Evolutionary conservation across 2,329 filamentous ascomycete species (phyloP).

Genomic region (Paradendryphiella salina): DNA sequence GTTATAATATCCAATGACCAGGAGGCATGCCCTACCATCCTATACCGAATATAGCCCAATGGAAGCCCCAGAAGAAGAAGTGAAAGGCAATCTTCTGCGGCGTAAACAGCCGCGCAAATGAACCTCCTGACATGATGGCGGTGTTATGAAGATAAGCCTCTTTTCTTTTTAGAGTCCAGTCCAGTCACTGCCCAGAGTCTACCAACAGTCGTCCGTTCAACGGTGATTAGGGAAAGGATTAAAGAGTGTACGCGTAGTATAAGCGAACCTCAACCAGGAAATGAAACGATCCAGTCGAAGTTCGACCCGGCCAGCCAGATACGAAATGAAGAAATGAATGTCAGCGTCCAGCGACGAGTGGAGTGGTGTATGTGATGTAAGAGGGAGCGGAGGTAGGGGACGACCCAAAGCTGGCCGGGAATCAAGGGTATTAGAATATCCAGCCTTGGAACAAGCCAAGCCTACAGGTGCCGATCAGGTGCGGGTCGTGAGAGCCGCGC

Average conservation of each 20-base stretch:
- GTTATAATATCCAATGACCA: conserved; percentile 21
- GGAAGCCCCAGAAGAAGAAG: conserved; percentile 76
- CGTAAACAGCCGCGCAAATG: conserved; percentile 54
- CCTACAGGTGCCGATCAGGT: conserved; percentile 40
- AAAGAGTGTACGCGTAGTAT: conserved; percentile 39
- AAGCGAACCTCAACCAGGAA: conserved; percentile 41
- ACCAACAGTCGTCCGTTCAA: conserved; percentile 31
- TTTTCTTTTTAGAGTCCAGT: too few species aligned
- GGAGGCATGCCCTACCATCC: conserved; percentile 70
- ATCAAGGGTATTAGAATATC: conserved; percentile 44
- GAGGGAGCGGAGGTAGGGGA: conserved; percentile 39
- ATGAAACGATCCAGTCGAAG: conserved; percentile 40
- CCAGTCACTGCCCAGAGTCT: too few species aligned
- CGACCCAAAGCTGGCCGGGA: conserved; percentile 37
- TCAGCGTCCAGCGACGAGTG: conserved; percentile 40
- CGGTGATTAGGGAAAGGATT: conserved; percentile 42
- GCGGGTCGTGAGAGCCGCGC: conserved; percentile 37
- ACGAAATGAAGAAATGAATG: conserved; percentile 48
- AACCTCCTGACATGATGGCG: conserved; percentile 20
- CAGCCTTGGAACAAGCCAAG: conserved; percentile 30
- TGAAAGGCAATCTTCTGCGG: conserved; percentile 76
- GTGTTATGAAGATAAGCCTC: neutral
- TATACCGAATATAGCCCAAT: conserved; percentile 76
- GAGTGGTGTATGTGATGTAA: conserved; percentile 32
- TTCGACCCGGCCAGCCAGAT: conserved; percentile 50